Conservation (phyloP, 805 yeast genomes). For the Nematodospora valgi region DNA sequence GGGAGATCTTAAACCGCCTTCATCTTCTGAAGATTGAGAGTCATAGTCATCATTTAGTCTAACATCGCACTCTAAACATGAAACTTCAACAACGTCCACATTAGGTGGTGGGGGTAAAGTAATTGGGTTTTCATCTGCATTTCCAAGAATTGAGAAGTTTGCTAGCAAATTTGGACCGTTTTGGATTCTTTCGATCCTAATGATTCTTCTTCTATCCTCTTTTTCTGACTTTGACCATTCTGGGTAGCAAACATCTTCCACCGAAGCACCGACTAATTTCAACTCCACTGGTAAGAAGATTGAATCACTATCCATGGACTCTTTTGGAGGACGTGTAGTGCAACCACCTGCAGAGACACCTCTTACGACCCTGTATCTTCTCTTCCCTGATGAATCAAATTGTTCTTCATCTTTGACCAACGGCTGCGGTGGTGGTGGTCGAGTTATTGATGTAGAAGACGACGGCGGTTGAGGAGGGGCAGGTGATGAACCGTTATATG, state of each 20-base stretch:
- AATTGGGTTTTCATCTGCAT: constrained; percentile 46
- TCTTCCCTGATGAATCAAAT: constrained; percentile 4
- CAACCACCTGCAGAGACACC: constrained; percentile 61
- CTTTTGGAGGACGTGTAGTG: constrained; percentile 52
- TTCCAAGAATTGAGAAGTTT: constrained; percentile 49
- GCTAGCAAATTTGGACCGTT: constrained; percentile 44
- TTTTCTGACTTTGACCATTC: constrained; percentile 47
- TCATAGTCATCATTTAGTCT: constrained; percentile 26
- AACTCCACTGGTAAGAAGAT: constrained; percentile 46
- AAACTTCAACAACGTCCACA: constrained; percentile 54
- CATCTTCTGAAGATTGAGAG: constrained; percentile 23
- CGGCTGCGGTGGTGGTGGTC: constrained; percentile 1
- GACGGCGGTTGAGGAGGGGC: constrained; percentile 1
- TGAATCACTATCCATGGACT: constrained; percentile 23
- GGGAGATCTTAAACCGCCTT: constrained; percentile 13
- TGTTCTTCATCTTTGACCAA: constrained; percentile 1
- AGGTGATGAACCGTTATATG: not conserved
- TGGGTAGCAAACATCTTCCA: constrained; percentile 49
- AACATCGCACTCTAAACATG: constrained; percentile 49
- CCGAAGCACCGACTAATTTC: constrained; percentile 41
- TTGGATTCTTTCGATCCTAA: constrained; percentile 56
- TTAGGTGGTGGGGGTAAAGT: constrained; percentile 37
- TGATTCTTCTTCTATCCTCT: constrained; percentile 52
- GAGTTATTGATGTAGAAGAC: constrained; percentile 1
- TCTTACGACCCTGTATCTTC: constrained; percentile 45